A percentile compares a stretch with the other conserved stretches of the same genome.
phyloP scores from a whole-genome alignment of 1,284 basidiomycete species.

The Trametes pubescens region DNA sequence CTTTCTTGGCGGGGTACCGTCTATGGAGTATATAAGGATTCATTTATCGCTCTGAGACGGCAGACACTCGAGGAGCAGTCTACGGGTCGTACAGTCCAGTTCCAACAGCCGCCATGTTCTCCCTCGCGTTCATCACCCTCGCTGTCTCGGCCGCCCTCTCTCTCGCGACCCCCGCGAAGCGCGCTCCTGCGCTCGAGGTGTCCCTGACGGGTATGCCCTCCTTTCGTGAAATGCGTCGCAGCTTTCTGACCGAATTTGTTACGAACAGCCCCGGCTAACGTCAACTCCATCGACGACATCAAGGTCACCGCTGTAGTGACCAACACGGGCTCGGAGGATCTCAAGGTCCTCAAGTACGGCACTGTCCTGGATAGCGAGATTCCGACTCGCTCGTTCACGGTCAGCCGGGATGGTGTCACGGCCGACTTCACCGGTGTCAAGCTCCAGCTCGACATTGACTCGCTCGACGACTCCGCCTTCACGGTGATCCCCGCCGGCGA shows the following conservation, averaged over 20 bases:
- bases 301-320: slow-evolving; percentile 50
- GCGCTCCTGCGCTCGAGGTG: slow-evolving; percentile 31
- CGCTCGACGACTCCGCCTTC: slow-evolving; percentile 49
- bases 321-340: slow-evolving; percentile 48
- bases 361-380: slow-evolving; percentile 53
- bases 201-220: slow-evolving; percentile 37
- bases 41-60: background rate
- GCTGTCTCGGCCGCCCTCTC: slow-evolving; percentile 28
- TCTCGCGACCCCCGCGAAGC: slow-evolving; percentile 31
- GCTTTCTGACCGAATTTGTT: background rate
- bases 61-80: slow-evolving; percentile 23
- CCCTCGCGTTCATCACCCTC: slow-evolving; percentile 30
- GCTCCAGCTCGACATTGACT: slow-evolving; percentile 48
- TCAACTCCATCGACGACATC: slow-evolving; percentile 49
- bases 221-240: background rate
- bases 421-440: slow-evolving; percentile 54
- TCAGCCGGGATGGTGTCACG: slow-evolving; percentile 49
- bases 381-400: slow-evolving; percentile 53
- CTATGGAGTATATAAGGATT: slow-evolving; percentile 1
- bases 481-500: slow-evolving; percentile 50
- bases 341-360: slow-evolving; percentile 52
- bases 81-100: slow-evolving; percentile 4
- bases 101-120: slow-evolving; percentile 24
- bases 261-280: slow-evolving; percentile 34
- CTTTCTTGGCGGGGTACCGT: slow-evolving; percentile 7